Conservation (phyloP, 2,329 filamentous ascomycete genomes). For the Davidsoniella virescens region DNA sequence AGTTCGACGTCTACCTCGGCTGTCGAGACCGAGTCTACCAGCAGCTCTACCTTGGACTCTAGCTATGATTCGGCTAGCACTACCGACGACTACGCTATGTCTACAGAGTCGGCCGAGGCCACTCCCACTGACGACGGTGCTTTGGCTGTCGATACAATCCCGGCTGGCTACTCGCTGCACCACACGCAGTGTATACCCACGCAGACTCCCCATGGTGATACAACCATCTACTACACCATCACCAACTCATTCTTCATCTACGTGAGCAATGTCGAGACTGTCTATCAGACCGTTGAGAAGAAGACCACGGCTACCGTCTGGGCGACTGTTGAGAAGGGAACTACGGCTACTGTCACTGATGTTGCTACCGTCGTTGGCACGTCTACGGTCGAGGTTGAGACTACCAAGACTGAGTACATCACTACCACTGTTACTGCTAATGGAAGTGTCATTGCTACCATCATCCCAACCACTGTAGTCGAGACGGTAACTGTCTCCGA, state of each 20-base stretch:
- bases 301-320: slow-evolving; percentile 13
- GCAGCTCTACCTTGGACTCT: not conserved
- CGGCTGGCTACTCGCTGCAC: not conserved
- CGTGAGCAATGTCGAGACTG: slow-evolving; percentile 13
- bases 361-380: slow-evolving; percentile 10
- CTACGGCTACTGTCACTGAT: slow-evolving; percentile 7
- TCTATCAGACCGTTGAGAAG: slow-evolving; percentile 13
- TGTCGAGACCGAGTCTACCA: not conserved
- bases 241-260: slow-evolving; percentile 14
- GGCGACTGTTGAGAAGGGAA: slow-evolving; percentile 3
- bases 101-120: too few species aligned
- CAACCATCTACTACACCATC: slow-evolving; percentile 13
- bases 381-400: not conserved
- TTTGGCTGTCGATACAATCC: not conserved
- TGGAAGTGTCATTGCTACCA: not conserved
- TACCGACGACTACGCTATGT: too few species aligned
- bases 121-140: too few species aligned
- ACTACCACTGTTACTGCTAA: not conserved
- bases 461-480: not conserved
- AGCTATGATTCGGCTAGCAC: not conserved
- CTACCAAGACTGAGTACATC: not conserved
- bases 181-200: slow-evolving; percentile 8
- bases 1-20: not conserved
- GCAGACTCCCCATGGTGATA: not conserved
- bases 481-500: not conserved